Conservation (phyloP, 169 alveolate species). For the Babesia caballi region DNA sequence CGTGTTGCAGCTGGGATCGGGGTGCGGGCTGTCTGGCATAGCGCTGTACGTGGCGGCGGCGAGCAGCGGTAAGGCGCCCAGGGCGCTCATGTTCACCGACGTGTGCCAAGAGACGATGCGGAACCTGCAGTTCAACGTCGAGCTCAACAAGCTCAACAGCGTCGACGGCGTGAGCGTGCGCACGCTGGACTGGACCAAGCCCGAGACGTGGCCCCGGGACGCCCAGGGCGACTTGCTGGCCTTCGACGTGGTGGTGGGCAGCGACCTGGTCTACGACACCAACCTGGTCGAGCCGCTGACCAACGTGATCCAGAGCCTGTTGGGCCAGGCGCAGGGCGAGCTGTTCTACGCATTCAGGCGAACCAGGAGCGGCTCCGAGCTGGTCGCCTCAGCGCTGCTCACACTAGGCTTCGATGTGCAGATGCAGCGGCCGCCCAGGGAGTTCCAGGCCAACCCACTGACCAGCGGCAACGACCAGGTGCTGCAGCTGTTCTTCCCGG, state of each 20-base stretch:
- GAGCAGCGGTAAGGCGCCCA: background rate
- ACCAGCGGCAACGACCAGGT: background rate
- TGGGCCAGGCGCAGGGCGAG: conserved; percentile 49
- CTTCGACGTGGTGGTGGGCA: conserved; percentile 67
- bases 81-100: conserved; percentile 64
- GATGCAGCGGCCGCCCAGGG: conserved; percentile 29
- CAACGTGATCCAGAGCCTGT: conserved; percentile 24
- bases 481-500: conserved; percentile 42
- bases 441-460: conserved; percentile 44
- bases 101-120: conserved; percentile 49
- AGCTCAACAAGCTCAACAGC: conserved; percentile 32
- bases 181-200: conserved; percentile 56
- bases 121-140: conserved; percentile 63
- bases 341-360: conserved; percentile 66
- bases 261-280: conserved; percentile 71
- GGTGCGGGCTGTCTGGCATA: conserved; percentile 68
- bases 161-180: conserved; percentile 27
- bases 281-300: conserved; percentile 59
- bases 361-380: conserved; percentile 64
- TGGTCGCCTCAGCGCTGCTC: conserved; percentile 42
- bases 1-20: conserved; percentile 73
- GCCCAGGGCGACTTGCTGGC: background rate
- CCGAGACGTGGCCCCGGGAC: conserved; percentile 35
- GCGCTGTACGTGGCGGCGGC: conserved; percentile 48
- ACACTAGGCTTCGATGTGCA: conserved; percentile 33